Evolutionary conservation across 2,329 filamentous ascomycete species (phyloP).

Genomic region (Tolypocladium endophyticum): DNA sequence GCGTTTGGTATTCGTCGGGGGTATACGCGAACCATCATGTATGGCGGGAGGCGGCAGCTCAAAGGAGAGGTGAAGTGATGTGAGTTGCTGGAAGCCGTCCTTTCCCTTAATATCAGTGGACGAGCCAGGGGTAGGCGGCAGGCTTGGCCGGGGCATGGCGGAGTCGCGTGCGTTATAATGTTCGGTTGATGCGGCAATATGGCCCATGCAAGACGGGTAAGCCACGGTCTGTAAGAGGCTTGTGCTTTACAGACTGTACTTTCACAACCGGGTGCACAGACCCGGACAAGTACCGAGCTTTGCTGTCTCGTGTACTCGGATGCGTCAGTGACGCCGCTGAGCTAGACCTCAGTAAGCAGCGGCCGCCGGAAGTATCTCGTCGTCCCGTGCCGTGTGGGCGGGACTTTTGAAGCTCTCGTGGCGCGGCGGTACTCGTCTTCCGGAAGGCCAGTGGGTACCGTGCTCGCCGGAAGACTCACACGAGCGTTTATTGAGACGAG

Average conservation of each 20-base stretch:
- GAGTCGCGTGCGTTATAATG: slow-evolving; percentile 1
- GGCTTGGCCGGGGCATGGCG: slow-evolving; percentile 20
- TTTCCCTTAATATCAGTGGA: slow-evolving; percentile 71
- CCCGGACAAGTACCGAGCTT: not conserved
- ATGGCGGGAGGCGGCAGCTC: slow-evolving; percentile 70
- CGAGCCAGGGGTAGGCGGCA: slow-evolving; percentile 66
- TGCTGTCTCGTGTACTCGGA: not conserved
- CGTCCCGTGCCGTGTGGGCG: not conserved
- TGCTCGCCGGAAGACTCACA: not conserved
- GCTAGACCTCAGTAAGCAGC: not conserved
- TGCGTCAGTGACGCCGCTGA: not conserved
- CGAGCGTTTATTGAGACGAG: not conserved
- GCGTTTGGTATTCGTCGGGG: slow-evolving; percentile 18
- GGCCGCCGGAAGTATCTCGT: not conserved
- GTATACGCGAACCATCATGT: slow-evolving; percentile 33
- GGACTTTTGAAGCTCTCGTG: not conserved
- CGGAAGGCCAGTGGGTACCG: not conserved
- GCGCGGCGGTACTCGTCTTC: not conserved
- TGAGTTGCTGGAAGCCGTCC: slow-evolving; percentile 51
- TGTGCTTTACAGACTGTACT: not conserved
- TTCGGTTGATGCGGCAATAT: not conserved
- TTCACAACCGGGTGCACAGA: not conserved
- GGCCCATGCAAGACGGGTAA: not conserved
- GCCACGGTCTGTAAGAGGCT: not conserved
- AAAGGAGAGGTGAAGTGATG: slow-evolving; percentile 57